Evolutionary conservation across 2,329 filamentous ascomycete species (phyloP), one percentile per base, ranked within the genome.

Genomic region (Fusarium subglutinans): DNA sequence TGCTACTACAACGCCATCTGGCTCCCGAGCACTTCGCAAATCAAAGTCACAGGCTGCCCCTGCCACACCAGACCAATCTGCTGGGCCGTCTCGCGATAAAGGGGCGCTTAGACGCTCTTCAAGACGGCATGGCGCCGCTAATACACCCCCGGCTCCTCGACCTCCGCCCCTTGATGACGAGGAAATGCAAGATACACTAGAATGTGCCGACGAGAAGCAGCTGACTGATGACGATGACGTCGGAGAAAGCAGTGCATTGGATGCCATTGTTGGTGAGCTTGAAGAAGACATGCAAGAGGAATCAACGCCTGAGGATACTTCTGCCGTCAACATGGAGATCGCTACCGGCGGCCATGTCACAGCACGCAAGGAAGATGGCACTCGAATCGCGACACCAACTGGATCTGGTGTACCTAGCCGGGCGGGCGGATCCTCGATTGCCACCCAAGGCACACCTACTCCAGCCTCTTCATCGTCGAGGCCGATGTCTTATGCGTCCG

Each of bases 181-280:
- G 58, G 87, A 88, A 59, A 82, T 90, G 43, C 88, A 93, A 64
- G 90, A 93, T 76, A 91, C 93, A 6, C 86, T 98, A 8, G 96
- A 98, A 83, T 98, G 96, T 81, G 95, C 95, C 13, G 96, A 98
- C 80, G 96, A 98, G 83, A 93, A 93, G 80, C 94, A 94, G 61
- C 83, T 98, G 18, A 92, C 91, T 41, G 91, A 92, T 20, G 92
- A 94, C 22, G 91, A 92, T 5, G 90, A 90, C 22, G 85, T 91
- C 63, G 91, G 91, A 22, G 92, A 93, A 38, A 86, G 84, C 51
- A 88, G 88, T 74, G 90, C 93, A 11, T 84, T 98, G 57, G 94
- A 98, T 81, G 91, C 94, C 28, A 93, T 98, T 69, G 92, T 98
- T n/a, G 94, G 95, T 67, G 94, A 97, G 75, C 85, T 98, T 3